phyloP scores from a whole-genome alignment of 2,329 filamentous ascomycete species.

The Sphaerostilbella broomeana region DNA sequence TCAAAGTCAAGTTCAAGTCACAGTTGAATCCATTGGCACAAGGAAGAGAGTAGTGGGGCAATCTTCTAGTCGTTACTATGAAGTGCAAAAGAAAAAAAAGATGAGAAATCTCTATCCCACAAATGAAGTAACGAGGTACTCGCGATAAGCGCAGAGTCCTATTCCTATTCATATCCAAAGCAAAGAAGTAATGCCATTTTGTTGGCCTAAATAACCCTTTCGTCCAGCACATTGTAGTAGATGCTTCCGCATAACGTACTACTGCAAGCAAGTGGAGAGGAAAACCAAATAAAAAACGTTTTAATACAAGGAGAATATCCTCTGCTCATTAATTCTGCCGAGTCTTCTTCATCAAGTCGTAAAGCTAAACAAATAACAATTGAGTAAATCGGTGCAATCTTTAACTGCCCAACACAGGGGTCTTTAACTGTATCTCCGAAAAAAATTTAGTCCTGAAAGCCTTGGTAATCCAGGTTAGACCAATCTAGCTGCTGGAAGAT shows the following conservation, averaged over 20 bases:
- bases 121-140: not conserved
- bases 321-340: slow-evolving; percentile 5
- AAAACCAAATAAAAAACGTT: slow-evolving; percentile 1
- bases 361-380: slow-evolving; percentile 3
- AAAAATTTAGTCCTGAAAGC: slow-evolving; percentile 19
- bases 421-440: too few relatives aligned
- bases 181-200: not conserved
- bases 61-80: slow-evolving; percentile 10
- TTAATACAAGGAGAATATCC: slow-evolving; percentile 12
- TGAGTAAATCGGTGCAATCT: slow-evolving; percentile 2
- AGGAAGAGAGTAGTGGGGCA: too few relatives aligned
- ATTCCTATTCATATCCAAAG: not conserved
- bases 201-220: not conserved
- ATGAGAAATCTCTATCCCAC: not conserved
- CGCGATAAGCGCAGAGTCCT: not conserved
- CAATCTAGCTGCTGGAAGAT: slow-evolving; percentile 41
- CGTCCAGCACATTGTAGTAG: not conserved
- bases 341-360: slow-evolving; percentile 12
- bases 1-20: not conserved
- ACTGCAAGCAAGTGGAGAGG: not conserved
- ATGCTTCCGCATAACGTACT: not conserved
- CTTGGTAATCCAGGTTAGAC: slow-evolving; percentile 28
- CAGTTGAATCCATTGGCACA: not conserved
- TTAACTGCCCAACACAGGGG: too few relatives aligned
- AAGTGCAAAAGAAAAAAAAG: not conserved